phyloP scores from a whole-genome alignment of 2,329 filamentous ascomycete species.

The Seiridium unicorne region DNA sequence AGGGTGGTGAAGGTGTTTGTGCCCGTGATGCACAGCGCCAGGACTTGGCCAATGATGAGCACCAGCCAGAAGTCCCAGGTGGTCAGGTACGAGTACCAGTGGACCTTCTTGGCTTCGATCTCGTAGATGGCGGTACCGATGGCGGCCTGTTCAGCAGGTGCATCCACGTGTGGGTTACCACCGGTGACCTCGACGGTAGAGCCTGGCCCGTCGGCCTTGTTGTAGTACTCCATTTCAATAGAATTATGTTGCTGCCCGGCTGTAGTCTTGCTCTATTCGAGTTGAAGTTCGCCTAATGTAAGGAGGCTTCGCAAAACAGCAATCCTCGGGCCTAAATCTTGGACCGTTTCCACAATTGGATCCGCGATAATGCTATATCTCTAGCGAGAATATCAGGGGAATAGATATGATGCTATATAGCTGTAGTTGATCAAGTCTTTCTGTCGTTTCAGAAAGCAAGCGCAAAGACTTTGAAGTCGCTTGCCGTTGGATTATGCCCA shows the following conservation, averaged over 20 bases:
- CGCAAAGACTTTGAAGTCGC: conserved; percentile 68
- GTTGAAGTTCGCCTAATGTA: neutral
- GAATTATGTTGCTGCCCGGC: conserved; percentile 14
- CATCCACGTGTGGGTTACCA: conserved; percentile 13
- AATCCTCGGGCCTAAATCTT: neutral
- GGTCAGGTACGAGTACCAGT: conserved; percentile 72
- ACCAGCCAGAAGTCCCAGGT: conserved; percentile 89
- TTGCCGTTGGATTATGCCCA: conserved; percentile 45
- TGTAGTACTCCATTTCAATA: conserved; percentile 26
- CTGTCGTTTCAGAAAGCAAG: conserved; percentile 55
- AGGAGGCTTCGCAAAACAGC: neutral
- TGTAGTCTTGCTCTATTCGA: conserved; percentile 14
- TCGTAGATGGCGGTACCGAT: conserved; percentile 47
- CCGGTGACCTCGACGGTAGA: conserved; percentile 24
- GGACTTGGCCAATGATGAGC: conserved; percentile 75
- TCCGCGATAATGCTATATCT: no score
- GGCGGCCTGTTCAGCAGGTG: conserved; percentile 35
- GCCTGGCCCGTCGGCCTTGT: conserved; percentile 18
- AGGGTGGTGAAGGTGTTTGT: conserved; percentile 89
- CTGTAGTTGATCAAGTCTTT: conserved; percentile 46
- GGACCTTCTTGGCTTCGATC: conserved; percentile 51
- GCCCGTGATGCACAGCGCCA: conserved; percentile 85
- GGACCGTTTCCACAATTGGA: no score
- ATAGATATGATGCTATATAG: no score
- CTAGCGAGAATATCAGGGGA: no score